Evolutionary conservation across 2,329 filamentous ascomycete genomes (phyloP).

Genomic region (Penicillium griseofulvum): DNA sequence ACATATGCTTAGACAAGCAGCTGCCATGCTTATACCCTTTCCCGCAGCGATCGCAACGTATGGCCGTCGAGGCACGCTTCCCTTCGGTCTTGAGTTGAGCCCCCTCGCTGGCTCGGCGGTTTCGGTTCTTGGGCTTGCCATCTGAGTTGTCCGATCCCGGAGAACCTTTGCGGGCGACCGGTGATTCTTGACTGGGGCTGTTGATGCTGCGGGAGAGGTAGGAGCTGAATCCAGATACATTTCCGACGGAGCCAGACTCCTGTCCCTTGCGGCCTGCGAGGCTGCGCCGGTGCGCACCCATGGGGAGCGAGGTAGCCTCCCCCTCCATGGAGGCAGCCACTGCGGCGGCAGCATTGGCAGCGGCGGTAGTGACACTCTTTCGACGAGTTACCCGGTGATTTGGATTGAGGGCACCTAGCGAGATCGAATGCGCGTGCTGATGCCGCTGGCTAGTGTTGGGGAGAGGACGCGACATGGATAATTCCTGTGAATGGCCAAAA

Average conservation of each 20-base stretch:
- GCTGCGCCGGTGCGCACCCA: conserved; percentile 56
- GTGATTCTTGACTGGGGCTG: conserved; percentile 33
- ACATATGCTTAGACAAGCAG: conserved; percentile 99
- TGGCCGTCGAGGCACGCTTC: conserved; percentile 76
- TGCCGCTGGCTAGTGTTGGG: conserved; percentile 68
- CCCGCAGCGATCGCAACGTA: conserved; percentile 96
- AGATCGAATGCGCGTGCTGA: conserved; percentile 73
- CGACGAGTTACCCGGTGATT: conserved; percentile 85
- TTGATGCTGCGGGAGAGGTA: conserved; percentile 44
- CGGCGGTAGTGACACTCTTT: conserved; percentile 84
- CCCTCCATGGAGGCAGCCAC: conserved; percentile 66
- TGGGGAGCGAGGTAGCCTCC: conserved; percentile 60
- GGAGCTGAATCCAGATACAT: conserved; percentile 40
- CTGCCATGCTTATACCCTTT: conserved; percentile 99
- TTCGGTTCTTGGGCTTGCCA: conserved; percentile 52
- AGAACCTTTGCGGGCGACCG: conserved; percentile 40
- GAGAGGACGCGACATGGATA: conserved; percentile 63
- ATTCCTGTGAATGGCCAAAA: conserved; percentile 30
- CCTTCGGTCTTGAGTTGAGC: conserved; percentile 79
- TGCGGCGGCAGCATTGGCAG: conserved; percentile 68
- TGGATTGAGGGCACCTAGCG: conserved; percentile 72
- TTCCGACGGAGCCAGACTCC: conserved; percentile 60
- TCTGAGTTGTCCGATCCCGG: conserved; percentile 35
- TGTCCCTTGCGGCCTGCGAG: conserved; percentile 50
- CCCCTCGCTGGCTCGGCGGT: conserved; percentile 75